phyloP scores from a whole-genome alignment of 352 stramenopile species.

The Pythium periplocum region DNA sequence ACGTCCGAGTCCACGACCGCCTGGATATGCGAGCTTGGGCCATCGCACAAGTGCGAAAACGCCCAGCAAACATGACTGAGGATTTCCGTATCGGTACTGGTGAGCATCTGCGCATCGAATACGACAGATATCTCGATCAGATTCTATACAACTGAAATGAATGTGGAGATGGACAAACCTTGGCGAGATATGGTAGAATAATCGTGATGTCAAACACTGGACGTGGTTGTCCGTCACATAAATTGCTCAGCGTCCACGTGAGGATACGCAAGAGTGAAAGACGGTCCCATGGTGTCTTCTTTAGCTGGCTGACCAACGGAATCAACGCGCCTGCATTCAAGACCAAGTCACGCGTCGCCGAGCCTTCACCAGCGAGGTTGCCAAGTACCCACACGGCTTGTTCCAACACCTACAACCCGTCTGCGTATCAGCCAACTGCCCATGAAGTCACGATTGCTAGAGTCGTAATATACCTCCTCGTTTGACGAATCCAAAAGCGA shows the following conservation, averaged over 20 bases:
- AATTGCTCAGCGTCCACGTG: conserved; percentile 91
- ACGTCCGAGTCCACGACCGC: conserved; percentile 89
- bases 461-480: conserved; percentile 52
- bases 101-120: conserved; percentile 69
- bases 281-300: conserved; percentile 80
- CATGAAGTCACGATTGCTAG: too few species aligned
- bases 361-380: conserved; percentile 89
- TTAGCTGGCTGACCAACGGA: conserved; percentile 85
- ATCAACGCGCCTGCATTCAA: conserved; percentile 78
- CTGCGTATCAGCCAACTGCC: too few species aligned
- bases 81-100: conserved; percentile 93
- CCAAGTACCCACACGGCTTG: conserved; percentile 92
- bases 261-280: conserved; percentile 88
- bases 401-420: conserved; percentile 69
- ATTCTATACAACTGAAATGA: too few species aligned
- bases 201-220: conserved; percentile 88
- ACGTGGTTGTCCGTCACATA: conserved; percentile 88
- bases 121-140: too few species aligned
- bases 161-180: conserved; percentile 22
- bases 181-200: conserved; percentile 80
- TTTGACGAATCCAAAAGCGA: conserved; percentile 87
- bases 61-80: conserved; percentile 94
- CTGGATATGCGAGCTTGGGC: conserved; percentile 94
- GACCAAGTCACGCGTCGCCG: conserved; percentile 83
- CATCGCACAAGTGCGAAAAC: conserved; percentile 96